Evolutionary conservation across 108 stramenopile species (phyloP), one percentile per base, ranked within the genome.

Genomic region (Skeletonema grethae): DNA sequence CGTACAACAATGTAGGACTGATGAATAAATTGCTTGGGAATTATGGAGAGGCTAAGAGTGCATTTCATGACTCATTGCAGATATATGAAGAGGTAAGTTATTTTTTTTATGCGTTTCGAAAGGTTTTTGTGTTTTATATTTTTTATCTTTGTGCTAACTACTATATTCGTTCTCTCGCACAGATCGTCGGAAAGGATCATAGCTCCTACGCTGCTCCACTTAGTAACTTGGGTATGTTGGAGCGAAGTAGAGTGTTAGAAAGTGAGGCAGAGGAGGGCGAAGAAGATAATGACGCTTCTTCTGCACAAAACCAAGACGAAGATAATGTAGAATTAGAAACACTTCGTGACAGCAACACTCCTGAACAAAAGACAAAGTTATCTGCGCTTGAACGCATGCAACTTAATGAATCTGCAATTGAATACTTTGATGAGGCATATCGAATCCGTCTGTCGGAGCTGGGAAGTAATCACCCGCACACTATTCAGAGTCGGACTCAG

Each of bases 171-270:
- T 38, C 36, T 38, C 36, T 38, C 36, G 10, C 36, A 0, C 36
- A 38, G 36, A 38, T 89, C 22, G 85, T 86, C 34, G 91, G 94
- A 4, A 80, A 83, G 32, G 94, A 95, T 82, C 94, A 95, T 75
- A 88, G 87, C 35, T 78, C 69, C 57, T 92, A 92, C 72, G 94
- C 90, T 57, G 77, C 84, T 20, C 85, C 88, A 9, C 72, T 92
- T 61, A 89, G 90, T 82, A 95, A 95, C 77, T 72, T 92, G 67
- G 94, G 88, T 29, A 89, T 76, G 75, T 76, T 95, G 24, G 86
- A 89, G 75, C 86, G 88, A 61, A 24, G 89, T 80, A 75, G 80
- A 79, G 41, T 87, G 70, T 79, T 86, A 87, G 66, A 90, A 87
- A 73, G 80, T 73, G 48, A 82, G 63, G 63, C 61, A 86, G 70